Conservation (phyloP, 73 alveolate genomes). For the Uronychia binucleata region DNA sequence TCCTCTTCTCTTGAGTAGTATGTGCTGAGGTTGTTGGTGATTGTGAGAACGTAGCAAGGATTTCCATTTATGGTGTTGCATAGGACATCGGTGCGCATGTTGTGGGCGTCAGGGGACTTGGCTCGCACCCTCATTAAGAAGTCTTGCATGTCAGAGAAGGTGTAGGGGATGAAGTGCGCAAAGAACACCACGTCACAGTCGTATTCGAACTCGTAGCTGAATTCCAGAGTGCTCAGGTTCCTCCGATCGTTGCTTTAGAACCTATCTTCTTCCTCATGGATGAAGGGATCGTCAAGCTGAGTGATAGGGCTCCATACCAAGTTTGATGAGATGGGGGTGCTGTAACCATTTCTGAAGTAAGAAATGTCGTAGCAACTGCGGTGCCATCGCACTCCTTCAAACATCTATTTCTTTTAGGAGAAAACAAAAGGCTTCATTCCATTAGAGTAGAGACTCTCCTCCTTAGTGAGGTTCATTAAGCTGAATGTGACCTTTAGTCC, state of each 20-base stretch:
- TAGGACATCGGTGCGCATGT: background rate
- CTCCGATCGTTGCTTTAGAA: background rate
- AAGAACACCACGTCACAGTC: constrained; percentile 82
- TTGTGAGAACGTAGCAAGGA: background rate
- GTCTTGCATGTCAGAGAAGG: constrained; percentile 31
- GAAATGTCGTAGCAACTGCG: background rate
- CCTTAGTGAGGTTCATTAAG: constrained; percentile 46
- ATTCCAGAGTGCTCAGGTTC: constrained; percentile 69
- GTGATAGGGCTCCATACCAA: background rate
- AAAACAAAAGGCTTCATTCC: constrained; percentile 60
- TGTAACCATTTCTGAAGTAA: background rate
- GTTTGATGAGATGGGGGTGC: background rate
- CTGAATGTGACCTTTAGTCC: constrained; percentile 24
- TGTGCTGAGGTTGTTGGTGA: background rate
- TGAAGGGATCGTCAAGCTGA: constrained; percentile 1
- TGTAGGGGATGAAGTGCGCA: constrained; percentile 87
- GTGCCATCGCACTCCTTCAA: constrained; percentile 14
- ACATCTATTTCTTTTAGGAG: constrained; percentile 9
- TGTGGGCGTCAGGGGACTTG: background rate
- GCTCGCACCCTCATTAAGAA: background rate
- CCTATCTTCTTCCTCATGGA: background rate
- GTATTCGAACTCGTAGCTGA: constrained; percentile 66
- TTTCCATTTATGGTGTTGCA: background rate
- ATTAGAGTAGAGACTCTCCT: constrained; percentile 25
- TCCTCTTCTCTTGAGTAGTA: background rate